Conservation (phyloP, 2,329 filamentous ascomycete species). For the Sporothrix mexicana region DNA sequence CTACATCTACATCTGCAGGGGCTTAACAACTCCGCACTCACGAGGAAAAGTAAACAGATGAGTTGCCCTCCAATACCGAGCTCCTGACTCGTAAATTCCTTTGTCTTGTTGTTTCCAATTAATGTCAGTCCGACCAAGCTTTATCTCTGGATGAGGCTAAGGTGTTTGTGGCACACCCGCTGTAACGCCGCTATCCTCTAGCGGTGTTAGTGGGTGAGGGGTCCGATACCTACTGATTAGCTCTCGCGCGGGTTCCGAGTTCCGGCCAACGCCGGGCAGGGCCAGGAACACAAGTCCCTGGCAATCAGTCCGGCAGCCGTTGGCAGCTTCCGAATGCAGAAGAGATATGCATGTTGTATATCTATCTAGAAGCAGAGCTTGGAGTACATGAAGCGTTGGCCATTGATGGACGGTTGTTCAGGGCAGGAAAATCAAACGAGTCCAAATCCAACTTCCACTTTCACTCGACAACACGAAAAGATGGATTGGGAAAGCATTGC, state of each 20-base stretch:
- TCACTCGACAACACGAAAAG: background rate
- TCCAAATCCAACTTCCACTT: background rate
- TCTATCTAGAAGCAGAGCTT: slow-evolving; percentile 3
- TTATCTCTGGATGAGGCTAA: background rate
- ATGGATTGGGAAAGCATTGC: slow-evolving; percentile 28
- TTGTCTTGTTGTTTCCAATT: background rate
- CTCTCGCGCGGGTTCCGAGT: slow-evolving; percentile 16
- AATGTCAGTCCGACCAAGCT: background rate
- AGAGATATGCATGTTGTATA: background rate
- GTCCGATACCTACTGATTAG: background rate
- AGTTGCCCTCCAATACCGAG: background rate
- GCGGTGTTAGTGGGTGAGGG: background rate
- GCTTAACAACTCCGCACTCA: background rate
- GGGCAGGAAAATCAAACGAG: background rate
- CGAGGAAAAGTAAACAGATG: background rate
- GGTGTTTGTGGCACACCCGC: background rate
- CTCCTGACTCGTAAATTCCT: background rate
- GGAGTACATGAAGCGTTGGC: background rate
- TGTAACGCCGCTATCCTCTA: background rate
- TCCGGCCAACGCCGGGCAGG: background rate
- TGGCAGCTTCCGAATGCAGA: background rate
- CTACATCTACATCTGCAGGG: background rate
- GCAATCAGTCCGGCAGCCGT: too few relatives aligned
- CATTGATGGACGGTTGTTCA: background rate
- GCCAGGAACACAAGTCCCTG: background rate